These are phyloP conservation scores for Sphaerosporella brunnea DNA, from an alignment of 495 filamentous ascomycete species.

Conservation along the genomic window DNA sequence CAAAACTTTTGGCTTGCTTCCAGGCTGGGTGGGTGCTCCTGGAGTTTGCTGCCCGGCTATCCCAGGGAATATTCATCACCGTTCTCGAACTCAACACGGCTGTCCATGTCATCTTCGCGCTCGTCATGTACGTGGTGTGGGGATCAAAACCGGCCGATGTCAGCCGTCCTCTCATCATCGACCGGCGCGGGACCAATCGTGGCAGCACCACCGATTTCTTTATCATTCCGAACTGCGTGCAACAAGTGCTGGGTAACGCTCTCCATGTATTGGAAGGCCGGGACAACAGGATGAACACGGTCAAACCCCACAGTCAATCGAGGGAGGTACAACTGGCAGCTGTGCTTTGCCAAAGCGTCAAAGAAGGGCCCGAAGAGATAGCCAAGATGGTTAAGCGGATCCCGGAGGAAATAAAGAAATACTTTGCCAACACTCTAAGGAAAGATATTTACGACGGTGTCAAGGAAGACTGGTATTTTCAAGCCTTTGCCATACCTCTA, in stretches of 20 bases:
- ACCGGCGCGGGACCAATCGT: background rate
- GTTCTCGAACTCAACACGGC: slow-evolving; percentile 8
- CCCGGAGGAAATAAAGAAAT: background rate
- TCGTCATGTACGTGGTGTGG: slow-evolving; percentile 7
- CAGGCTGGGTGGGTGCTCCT: slow-evolving; percentile 5
- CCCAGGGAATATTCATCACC: background rate
- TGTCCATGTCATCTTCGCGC: slow-evolving; percentile 4
- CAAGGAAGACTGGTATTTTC: background rate
- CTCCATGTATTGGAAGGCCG: background rate
- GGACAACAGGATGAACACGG: background rate
- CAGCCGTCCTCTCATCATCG: background rate
- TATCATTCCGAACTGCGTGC: background rate
- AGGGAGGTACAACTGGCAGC: background rate
- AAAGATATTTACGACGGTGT: background rate
- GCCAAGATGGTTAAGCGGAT: background rate
- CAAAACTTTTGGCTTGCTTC: background rate
- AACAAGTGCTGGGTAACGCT: background rate
- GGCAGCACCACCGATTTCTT: background rate
- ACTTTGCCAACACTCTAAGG: background rate
- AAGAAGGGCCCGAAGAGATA: background rate
- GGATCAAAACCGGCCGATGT: slow-evolving; percentile 8
- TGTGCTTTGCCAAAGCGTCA: background rate
- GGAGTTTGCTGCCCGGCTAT: background rate
- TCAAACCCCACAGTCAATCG: background rate
- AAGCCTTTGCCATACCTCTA: background rate